phyloP scores from a whole-genome alignment of 106 monocot genomes.

The Amphibolis antarctica region DNA sequence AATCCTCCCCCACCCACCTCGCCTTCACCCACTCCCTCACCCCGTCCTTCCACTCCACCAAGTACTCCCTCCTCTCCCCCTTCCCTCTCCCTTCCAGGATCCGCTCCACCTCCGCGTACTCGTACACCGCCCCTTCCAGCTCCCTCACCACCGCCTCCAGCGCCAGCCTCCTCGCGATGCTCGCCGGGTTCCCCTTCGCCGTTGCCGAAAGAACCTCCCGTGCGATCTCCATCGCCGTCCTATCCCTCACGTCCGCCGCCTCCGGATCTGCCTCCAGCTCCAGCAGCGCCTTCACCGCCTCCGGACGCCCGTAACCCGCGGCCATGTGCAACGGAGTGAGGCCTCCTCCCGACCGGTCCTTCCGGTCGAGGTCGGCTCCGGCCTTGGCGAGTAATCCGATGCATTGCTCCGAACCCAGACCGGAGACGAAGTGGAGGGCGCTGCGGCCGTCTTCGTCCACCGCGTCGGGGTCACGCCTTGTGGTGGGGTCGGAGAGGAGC shows the following conservation, averaged over 20 bases:
- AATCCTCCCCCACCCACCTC: slow-evolving; percentile 62
- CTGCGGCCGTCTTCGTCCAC: slow-evolving; percentile 63
- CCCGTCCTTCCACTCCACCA: slow-evolving; percentile 79
- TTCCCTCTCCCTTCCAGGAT: slow-evolving; percentile 62
- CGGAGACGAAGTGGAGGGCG: slow-evolving; percentile 65
- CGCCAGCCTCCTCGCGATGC: slow-evolving; percentile 44
- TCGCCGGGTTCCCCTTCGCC: slow-evolving; percentile 44
- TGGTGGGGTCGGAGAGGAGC: slow-evolving; percentile 33
- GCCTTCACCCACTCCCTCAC: slow-evolving; percentile 71
- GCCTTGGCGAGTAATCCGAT: slow-evolving; percentile 11
- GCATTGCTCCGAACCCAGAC: slow-evolving; percentile 41
- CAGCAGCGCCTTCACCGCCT: slow-evolving; percentile 52
- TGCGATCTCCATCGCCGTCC: slow-evolving; percentile 54
- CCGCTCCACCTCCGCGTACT: slow-evolving; percentile 68
- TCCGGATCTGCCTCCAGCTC: slow-evolving; percentile 58
- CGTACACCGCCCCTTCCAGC: slow-evolving; percentile 63
- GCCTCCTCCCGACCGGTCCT: slow-evolving; percentile 53
- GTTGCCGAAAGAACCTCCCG: slow-evolving; percentile 46
- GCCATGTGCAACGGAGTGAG: slow-evolving; percentile 75
- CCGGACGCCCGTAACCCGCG: slow-evolving; percentile 51
- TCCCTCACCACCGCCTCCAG: slow-evolving; percentile 43
- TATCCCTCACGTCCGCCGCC: slow-evolving; percentile 32
- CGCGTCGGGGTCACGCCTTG: slow-evolving; percentile 43
- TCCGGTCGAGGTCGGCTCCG: slow-evolving; percentile 15
- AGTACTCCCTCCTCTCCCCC: slow-evolving; percentile 52